Base-by-base conservation (phyloP, 2,329 filamentous ascomycete genomes). In the Cordyceps cicadae region DNA sequence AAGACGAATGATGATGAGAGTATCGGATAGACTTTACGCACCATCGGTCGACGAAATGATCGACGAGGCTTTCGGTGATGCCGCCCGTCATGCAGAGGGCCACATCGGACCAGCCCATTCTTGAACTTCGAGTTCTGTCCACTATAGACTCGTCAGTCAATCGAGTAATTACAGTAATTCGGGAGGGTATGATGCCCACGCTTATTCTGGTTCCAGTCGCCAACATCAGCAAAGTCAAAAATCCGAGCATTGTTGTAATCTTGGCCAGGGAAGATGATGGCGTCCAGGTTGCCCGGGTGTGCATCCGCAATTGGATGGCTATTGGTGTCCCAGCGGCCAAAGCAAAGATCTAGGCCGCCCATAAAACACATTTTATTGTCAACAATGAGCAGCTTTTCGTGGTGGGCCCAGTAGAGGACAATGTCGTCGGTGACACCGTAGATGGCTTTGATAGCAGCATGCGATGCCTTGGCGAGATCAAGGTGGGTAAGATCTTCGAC, bases 31-130 rank as follows among this genome's bases (percentile, higher is more conserved):
- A 4, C 15, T 48, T 15, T 29, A 58, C 74, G 39, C 63, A 82
- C 91, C 92, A 97, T 67, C 92, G 80, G 69, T 96, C 88, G 2
- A 86, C 81, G 67, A 97, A 96, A 71, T 96, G 91, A 5, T 83
- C 81, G 37, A 85, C 79, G 37, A 96, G 78, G 71, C 89, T 91
- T 64, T 87, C 79, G 0, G 93, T 87, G 11, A 90, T 87, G 0
- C 87, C 86, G 0, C 92, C 92, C 15, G 81, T 81, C 61, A 96
- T 72, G 66, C 86, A 91, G 60, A 97, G 78, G 12, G 88, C 87
- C 62, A 96, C 83, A 72, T 96, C 92, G 15, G 89, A 90, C 92
- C 92, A 96, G 21, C 92, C 92, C 91, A 96, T 96, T 62, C 92
- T 84, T 2, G 89, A 90, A 72, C 81, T 89, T 68, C 86, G 84